Evolutionary conservation across 352 stramenopile genomes (phyloP).

Genomic region (Elongisporangium anandrum): DNA sequence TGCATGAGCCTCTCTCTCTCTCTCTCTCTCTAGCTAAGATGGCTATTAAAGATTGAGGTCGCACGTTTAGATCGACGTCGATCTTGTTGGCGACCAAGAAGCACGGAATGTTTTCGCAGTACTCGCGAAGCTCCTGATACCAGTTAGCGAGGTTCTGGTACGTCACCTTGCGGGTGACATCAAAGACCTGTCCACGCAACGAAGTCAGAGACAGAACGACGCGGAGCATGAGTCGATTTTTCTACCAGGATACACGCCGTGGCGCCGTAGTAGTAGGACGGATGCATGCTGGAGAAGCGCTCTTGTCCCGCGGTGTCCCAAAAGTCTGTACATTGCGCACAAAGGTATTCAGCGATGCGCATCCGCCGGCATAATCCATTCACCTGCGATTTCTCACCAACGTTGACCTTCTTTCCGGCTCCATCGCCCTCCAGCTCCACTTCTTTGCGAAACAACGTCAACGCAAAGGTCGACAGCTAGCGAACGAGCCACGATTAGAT

Average conservation of each 20-base stretch:
- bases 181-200: constrained; percentile 70
- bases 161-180: constrained; percentile 94
- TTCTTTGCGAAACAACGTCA: constrained; percentile 94
- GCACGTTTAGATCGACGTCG: constrained; percentile 91
- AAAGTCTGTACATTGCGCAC: constrained; percentile 63
- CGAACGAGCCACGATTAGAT: not conserved
- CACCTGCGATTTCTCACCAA: constrained; percentile 30
- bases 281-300: constrained; percentile 94
- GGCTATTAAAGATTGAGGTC: constrained; percentile 6
- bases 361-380: not conserved
- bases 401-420: constrained; percentile 50
- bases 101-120: constrained; percentile 91
- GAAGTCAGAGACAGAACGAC: not conserved
- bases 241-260: constrained; percentile 89
- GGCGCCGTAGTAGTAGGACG: constrained; percentile 95
- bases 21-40: too few relatives aligned
- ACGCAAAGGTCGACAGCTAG: constrained; percentile 92
- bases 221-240: not conserved
- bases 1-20: too few relatives aligned
- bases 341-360: not conserved
- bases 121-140: constrained; percentile 90
- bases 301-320: constrained; percentile 97
- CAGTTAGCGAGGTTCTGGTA: constrained; percentile 92
- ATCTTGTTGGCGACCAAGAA: constrained; percentile 97
- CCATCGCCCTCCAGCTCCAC: constrained; percentile 68